A percentile compares a stretch with the other conserved stretches of the same genome.
phyloP scores from a whole-genome alignment of 1,284 basidiomycete species.

The Sutorius eximius region DNA sequence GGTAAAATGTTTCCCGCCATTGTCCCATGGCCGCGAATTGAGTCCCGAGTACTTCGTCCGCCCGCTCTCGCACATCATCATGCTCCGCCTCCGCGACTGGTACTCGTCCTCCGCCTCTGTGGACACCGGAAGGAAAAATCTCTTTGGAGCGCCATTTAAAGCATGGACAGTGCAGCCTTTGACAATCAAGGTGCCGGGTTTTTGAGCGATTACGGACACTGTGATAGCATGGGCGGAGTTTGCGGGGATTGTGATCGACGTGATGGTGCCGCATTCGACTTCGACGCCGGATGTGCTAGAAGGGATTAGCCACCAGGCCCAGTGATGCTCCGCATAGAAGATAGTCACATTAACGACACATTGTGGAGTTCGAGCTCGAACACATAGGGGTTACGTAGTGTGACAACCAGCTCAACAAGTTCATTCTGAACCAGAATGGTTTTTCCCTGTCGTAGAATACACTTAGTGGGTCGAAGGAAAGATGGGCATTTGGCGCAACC shows the following conservation, averaged over 20 bases:
- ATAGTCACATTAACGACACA: slow-evolving; percentile 72
- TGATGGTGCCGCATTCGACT: slow-evolving; percentile 64
- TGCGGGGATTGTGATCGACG: slow-evolving; percentile 66
- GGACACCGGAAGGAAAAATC: slow-evolving; percentile 76
- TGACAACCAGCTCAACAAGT: slow-evolving; percentile 75
- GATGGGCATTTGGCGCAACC: slow-evolving; percentile 12
- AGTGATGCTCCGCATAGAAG: not conserved
- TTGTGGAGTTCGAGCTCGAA: slow-evolving; percentile 88
- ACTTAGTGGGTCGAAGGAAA: slow-evolving; percentile 7
- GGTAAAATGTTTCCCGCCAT: slow-evolving; percentile 37
- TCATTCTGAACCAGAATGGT: slow-evolving; percentile 82
- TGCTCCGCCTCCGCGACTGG: slow-evolving; percentile 54
- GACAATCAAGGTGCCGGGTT: slow-evolving; percentile 68
- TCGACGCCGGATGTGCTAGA: slow-evolving; percentile 77
- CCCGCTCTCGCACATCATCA: slow-evolving; percentile 60
- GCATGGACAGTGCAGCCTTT: slow-evolving; percentile 80
- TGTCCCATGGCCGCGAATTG: slow-evolving; percentile 62
- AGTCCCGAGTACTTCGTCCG: slow-evolving; percentile 73
- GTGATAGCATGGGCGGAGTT: slow-evolving; percentile 73
- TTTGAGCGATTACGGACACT: slow-evolving; percentile 66
- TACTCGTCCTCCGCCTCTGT: slow-evolving; percentile 72
- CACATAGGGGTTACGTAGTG: slow-evolving; percentile 87
- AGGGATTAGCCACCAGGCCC: slow-evolving; percentile 4
- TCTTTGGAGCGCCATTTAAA: slow-evolving; percentile 67
- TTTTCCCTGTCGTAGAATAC: slow-evolving; percentile 44